Conservation (phyloP, 345 rosid species). For the Sonneratia caseolaris region DNA sequence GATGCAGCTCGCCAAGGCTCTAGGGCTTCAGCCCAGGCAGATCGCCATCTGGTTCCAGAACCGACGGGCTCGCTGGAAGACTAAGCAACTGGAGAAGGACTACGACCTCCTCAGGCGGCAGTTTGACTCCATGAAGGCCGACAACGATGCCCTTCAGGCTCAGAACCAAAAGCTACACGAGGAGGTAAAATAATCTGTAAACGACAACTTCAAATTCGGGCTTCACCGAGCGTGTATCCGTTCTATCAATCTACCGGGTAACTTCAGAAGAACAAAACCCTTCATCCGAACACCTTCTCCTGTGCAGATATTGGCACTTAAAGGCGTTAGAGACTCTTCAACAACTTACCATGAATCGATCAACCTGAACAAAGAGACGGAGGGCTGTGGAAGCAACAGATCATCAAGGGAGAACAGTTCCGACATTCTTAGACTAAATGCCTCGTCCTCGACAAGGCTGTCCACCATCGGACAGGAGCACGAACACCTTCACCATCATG, state of each 20-base stretch:
- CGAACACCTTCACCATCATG: not conserved
- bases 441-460: conserved; percentile 27
- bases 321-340: conserved; percentile 10
- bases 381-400: conserved; percentile 76
- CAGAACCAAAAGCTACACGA: conserved; percentile 72
- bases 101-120: conserved; percentile 71
- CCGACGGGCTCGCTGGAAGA: conserved; percentile 91
- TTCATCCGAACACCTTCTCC: too few species aligned
- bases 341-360: conserved; percentile 34
- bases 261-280: too few species aligned
- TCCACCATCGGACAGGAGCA: not conserved
- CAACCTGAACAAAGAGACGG: conserved; percentile 83
- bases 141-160: conserved; percentile 60
- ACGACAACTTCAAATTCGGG: too few species aligned
- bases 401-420: conserved; percentile 59
- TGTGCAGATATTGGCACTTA: conserved; percentile 22
- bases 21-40: conserved; percentile 88
- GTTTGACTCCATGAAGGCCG: conserved; percentile 58
- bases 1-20: conserved; percentile 86
- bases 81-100: conserved; percentile 88
- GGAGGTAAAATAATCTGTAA: conserved; percentile 30
- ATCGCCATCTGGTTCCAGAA: conserved; percentile 93
- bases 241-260: too few species aligned
- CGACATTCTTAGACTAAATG: conserved; percentile 34
- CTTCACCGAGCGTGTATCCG: too few species aligned